Evolutionary conservation across 371 early-diverging fungal species (phyloP), one percentile per base, ranked within the genome.

Genomic region (Mortierella sp.): DNA sequence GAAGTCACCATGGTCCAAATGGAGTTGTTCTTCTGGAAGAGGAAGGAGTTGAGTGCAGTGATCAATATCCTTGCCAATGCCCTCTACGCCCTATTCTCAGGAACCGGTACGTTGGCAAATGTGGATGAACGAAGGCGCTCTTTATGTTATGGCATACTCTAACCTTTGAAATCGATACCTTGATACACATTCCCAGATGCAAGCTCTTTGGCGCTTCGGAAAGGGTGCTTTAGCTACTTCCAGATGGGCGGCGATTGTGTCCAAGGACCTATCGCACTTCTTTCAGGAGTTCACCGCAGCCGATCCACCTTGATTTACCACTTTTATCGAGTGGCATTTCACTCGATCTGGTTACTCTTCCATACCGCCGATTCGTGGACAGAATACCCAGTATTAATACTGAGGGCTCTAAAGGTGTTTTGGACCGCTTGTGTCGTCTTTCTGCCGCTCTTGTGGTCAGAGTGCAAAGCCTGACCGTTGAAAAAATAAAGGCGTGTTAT

Each of bases 31-130:
- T 89, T 94, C 66, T 95, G 93, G 94, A 71, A 81, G 51, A 82
- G 97, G 24, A 94, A 94, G 78, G 82, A 86, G 41, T 84, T 91
- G 51, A 79, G 89, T 2, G 58, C 84, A 3, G 90, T 89, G 3
- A 91, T 97, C 69, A 97, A 97, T 61, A 90, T 95, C 23, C 82
- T 97, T 19, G 95, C 97, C 26, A 88, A 92, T 72, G 94, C 96
- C 2, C 81, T 97, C 26, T 95, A 97, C 61, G 71, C 86, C 13
- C 79, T 97, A 42, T 96, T 97, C 81, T 89, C 95, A 0, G 96
- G 92, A 19, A 53, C 59, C 56, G 47, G 89, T 88, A 50, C 79
- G 83, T 48, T 24, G 21, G n/a, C n/a, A n/a, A n/a, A n/a, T n/a
- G n/a, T n/a, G n/a, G n/a, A n/a, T n/a, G n/a, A n/a, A n/a, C n/a